Conservation (phyloP, 192 early-diverging fungal species). For the Coemansia sp. region DNA sequence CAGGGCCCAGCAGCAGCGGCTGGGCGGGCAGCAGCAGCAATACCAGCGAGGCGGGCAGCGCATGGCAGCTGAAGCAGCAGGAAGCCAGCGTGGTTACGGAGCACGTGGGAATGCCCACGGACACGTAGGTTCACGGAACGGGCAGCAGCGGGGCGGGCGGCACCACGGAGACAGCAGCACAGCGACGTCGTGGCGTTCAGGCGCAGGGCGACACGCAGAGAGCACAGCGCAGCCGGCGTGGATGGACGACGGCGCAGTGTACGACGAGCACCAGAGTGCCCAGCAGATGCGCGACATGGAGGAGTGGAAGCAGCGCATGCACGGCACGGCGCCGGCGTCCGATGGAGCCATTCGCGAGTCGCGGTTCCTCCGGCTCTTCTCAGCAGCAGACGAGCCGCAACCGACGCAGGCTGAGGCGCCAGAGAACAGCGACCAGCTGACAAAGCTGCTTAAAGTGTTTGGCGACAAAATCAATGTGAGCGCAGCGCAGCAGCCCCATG, state of each 20-base stretch:
- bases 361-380: slow-evolving; percentile 46
- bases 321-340: slow-evolving; percentile 6
- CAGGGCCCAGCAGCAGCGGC: slow-evolving; percentile 35
- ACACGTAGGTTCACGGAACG: not conserved
- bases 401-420: not conserved
- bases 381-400: slow-evolving; percentile 5
- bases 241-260: slow-evolving; percentile 44
- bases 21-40: slow-evolving; percentile 8
- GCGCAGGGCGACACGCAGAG: not conserved
- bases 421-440: slow-evolving; percentile 27
- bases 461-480: slow-evolving; percentile 44
- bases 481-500: slow-evolving; percentile 1
- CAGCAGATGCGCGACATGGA: slow-evolving; percentile 47
- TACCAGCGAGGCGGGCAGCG: no score
- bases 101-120: slow-evolving; percentile 1
- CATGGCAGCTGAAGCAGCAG: no score
- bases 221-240: slow-evolving; percentile 42
- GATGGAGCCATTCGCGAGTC: slow-evolving; percentile 26
- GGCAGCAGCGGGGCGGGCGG: not conserved
- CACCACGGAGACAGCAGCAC: slow-evolving; percentile 12
- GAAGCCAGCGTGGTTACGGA: slow-evolving; percentile 17
- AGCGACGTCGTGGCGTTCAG: slow-evolving; percentile 32
- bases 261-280: slow-evolving; percentile 45
- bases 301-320: slow-evolving; percentile 54
- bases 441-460: slow-evolving; percentile 50